phyloP scores from a whole-genome alignment of 139 green algal species.

The Picochlorum sp. region DNA sequence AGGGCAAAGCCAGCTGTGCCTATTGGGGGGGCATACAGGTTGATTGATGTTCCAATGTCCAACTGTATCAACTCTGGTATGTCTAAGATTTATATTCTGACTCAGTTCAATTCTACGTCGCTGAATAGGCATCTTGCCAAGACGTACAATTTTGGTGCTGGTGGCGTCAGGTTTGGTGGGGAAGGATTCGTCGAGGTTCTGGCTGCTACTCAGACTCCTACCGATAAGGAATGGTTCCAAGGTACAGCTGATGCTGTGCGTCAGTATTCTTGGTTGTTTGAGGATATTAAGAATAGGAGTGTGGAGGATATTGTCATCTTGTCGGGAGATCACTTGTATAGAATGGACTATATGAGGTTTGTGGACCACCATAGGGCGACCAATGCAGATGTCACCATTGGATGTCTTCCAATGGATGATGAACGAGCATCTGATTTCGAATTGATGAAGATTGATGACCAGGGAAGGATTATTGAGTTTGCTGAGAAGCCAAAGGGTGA shows the following conservation, averaged over 20 bases:
- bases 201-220: slow-evolving; percentile 79
- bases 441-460: slow-evolving; percentile 89
- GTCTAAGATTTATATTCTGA: slow-evolving; percentile 97
- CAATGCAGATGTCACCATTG: slow-evolving; percentile 93
- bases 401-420: slow-evolving; percentile 78
- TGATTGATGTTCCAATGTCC: slow-evolving; percentile 98
- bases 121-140: slow-evolving; percentile 94
- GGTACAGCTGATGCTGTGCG: slow-evolving; percentile 96
- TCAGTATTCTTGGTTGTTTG: slow-evolving; percentile 94
- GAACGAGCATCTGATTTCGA: slow-evolving; percentile 81
- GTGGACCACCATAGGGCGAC: slow-evolving; percentile 83
- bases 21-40: slow-evolving; percentile 94
- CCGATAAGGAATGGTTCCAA: slow-evolving; percentile 74
- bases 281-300: slow-evolving; percentile 81
- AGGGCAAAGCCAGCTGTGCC: slow-evolving; percentile 93
- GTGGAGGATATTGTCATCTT: slow-evolving; percentile 98
- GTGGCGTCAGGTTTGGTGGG: slow-evolving; percentile 69
- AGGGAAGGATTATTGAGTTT: slow-evolving; percentile 72
- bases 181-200: slow-evolving; percentile 93
- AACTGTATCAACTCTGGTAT: slow-evolving; percentile 99
- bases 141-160: slow-evolving; percentile 94
- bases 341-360: slow-evolving; percentile 68
- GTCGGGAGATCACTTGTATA: slow-evolving; percentile 78
- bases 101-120: slow-evolving; percentile 93
- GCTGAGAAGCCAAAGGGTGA: slow-evolving; percentile 96